Evolutionary conservation across 305 asterid genomes (phyloP).

Genomic region (Fraxinus nigra): DNA sequence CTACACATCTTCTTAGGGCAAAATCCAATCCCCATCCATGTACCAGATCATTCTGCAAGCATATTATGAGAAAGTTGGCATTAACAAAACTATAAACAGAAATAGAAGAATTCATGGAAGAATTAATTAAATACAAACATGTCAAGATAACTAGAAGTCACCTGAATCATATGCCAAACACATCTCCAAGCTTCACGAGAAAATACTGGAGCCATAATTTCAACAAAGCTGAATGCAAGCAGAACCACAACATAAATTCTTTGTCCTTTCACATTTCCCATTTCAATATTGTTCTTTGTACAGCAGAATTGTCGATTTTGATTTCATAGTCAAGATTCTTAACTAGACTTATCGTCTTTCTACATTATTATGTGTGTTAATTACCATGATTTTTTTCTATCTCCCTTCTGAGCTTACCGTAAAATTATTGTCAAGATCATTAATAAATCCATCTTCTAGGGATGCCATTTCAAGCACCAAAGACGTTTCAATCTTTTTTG

Average conservation of each 20-base stretch:
- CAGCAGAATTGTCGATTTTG: background rate
- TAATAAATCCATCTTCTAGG: background rate
- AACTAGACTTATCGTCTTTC: background rate
- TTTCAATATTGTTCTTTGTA: background rate
- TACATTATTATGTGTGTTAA: background rate
- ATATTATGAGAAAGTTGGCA: background rate
- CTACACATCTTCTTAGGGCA: conserved; percentile 81
- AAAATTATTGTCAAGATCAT: background rate
- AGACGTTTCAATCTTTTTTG: background rate
- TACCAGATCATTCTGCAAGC: conserved; percentile 75
- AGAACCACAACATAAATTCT: conserved; percentile 10
- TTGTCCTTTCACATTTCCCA: background rate
- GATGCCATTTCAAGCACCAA: background rate
- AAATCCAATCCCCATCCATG: conserved; percentile 97
- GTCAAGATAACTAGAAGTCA: conserved; percentile 10
- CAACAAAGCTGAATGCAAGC: conserved; percentile 61
- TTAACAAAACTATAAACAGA: background rate
- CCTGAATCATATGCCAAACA: conserved; percentile 95
- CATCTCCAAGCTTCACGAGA: conserved; percentile 91
- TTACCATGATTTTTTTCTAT: background rate
- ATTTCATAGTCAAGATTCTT: background rate
- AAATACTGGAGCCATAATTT: conserved; percentile 88
- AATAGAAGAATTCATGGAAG: background rate
- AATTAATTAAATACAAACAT: background rate
- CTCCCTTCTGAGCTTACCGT: background rate